Evolutionary conservation across 2,329 filamentous ascomycete species (phyloP).

Genomic region (Aspergillus carbonarius): DNA sequence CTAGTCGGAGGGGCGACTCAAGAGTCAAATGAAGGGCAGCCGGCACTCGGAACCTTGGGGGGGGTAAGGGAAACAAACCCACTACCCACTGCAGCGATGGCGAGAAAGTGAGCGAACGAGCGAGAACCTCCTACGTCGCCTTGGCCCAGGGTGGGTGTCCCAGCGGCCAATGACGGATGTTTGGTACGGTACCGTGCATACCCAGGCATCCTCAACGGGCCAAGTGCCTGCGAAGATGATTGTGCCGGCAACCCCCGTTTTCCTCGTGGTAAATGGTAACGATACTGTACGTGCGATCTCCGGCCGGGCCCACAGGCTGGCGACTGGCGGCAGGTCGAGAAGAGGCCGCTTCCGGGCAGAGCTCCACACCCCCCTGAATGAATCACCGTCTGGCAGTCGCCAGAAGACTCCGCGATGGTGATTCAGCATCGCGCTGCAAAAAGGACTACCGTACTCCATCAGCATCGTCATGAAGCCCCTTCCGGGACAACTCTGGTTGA

Average conservation of each 20-base stretch:
- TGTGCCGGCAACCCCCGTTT: constrained; percentile 6
- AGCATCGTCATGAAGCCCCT: background rate
- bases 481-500: background rate
- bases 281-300: constrained; percentile 18
- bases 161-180: constrained; percentile 7
- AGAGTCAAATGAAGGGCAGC: background rate
- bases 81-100: constrained; percentile 11
- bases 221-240: constrained; percentile 2
- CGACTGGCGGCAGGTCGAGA: constrained; percentile 15
- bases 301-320: constrained; percentile 11
- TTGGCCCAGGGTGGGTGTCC: constrained; percentile 5
- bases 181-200: constrained; percentile 17
- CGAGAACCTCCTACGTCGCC: constrained; percentile 19
- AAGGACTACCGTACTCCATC: background rate
- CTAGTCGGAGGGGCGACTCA: constrained; percentile 8
- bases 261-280: constrained; percentile 28
- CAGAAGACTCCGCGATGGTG: constrained; percentile 8
- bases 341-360: constrained; percentile 17
- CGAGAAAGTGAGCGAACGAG: constrained; percentile 23
- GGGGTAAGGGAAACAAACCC: constrained; percentile 9
- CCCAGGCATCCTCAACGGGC: background rate
- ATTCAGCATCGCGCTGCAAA: background rate
- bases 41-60: constrained; percentile 21
- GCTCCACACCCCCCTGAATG: constrained; percentile 21
- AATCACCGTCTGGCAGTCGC: constrained; percentile 11